phyloP scores from a whole-genome alignment of 768 basidiomycete species.

The Kwoniella heveanensis region DNA sequence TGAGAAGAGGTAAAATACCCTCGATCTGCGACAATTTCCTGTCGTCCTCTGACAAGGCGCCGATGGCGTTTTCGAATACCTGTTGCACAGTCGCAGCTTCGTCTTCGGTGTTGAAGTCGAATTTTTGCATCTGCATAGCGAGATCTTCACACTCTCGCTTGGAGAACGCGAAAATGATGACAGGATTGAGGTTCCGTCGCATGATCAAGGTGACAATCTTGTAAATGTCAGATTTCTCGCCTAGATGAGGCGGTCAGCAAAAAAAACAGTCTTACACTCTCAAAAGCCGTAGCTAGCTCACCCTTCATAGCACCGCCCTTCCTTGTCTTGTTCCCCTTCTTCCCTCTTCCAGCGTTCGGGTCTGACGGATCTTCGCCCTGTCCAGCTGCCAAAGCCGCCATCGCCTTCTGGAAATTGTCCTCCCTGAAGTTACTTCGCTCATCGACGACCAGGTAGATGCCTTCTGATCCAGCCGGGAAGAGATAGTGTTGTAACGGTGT shows the following conservation, averaged over 20 bases:
- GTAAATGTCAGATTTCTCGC: conserved; percentile 75
- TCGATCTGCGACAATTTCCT: conserved; percentile 88
- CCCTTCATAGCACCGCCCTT: conserved; percentile 95
- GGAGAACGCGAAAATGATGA: conserved; percentile 97
- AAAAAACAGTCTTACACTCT: not conserved
- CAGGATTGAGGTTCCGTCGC: conserved; percentile 94
- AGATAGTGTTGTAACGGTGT: conserved; percentile 98
- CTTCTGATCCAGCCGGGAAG: conserved; percentile 94
- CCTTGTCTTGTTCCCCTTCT: conserved; percentile 88
- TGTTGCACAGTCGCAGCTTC: conserved; percentile 82
- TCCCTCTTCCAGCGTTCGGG: conserved; percentile 76
- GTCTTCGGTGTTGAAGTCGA: conserved; percentile 89
- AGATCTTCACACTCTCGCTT: conserved; percentile 96
- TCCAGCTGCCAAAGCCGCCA: conserved; percentile 84
- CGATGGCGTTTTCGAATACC: conserved; percentile 94
- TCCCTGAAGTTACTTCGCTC: conserved; percentile 96
- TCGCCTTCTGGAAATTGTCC: conserved; percentile 96
- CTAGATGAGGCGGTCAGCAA: not conserved
- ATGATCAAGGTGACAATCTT: conserved; percentile 99
- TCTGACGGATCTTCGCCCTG: conserved; percentile 91
- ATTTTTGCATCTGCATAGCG: conserved; percentile 87
- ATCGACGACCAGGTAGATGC: conserved; percentile 97
- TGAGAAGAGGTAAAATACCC: conserved; percentile 86
- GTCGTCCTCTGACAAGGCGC: conserved; percentile 82
- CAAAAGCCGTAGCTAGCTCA: conserved; percentile 49